Evolutionary conservation across 768 basidiomycete species (phyloP), one percentile per base, ranked within the genome.

Genomic region (Psilocybe sp.): DNA sequence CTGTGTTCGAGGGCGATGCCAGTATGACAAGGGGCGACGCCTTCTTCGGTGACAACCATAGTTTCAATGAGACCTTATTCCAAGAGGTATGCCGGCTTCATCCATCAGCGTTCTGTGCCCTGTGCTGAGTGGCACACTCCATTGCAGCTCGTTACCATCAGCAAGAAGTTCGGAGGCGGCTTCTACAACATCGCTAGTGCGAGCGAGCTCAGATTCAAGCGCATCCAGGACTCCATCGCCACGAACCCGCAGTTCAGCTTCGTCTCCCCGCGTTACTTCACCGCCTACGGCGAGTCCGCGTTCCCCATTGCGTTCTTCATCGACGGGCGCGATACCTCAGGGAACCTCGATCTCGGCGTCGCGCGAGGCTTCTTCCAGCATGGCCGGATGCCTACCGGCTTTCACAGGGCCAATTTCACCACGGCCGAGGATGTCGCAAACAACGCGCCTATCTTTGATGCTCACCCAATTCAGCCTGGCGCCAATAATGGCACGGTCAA

Each of bases 211-310:
- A 43, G 61, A 11, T 53, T 44, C 31, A 43, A 55, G 18, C 59
- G 60, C 44, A 60, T 60, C 36, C 59, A 58, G 40, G 57, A 62
- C 19, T 62, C 61, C 23, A 60, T 58, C 18, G 51, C 57, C 10
- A 58, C 55, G 19, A 62, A 62, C 45, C 61, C 61, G 4, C 36
- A 56, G 9, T 62, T 60, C 40, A 50, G 52, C 6, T 49, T 60
- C 12, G 40, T 59, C 19, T 56, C 58, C 2, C 58, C 58, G 37
- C 55, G 60, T 11, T 57, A 54, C 35, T 59, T 57, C 39, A 59
- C 58, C 36, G 60, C 53, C 3, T 61, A 50, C 13, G 60, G 52
- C 4, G 60, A 61, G 28, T 49, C 60, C 8, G 52, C 51, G 20
- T 56, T 59, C 49, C 60, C 60, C 11, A 38, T 52, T 46, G 36